Base-by-base conservation (phyloP, 2,329 filamentous ascomycete species). In the Aspergillus nomiae region DNA sequence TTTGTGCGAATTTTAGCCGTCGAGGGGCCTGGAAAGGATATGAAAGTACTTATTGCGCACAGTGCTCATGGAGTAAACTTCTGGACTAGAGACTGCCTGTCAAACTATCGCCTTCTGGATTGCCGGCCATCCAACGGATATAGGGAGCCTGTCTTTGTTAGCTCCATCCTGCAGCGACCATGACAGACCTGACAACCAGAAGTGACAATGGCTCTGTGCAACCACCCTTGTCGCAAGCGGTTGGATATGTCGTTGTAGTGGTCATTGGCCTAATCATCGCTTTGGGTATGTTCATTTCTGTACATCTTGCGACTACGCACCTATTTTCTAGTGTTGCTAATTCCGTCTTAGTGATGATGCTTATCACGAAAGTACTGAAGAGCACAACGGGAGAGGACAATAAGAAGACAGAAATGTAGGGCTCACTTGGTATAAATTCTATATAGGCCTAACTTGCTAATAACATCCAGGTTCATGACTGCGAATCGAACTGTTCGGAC, bases 401-500 rank as follows among this genome's bases (percentile, higher is more conserved):
- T 59, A 76, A 77, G 26, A 84, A 81, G 24, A 85, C 82, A 0
- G 84, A 86, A 69, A 86, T 84, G 82, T 78, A 70, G 21, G 59
- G 4, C 11, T 41, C 11, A 3, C 0, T 11, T 7, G 4, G 12
- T 16, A 26, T 26, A 5, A 5, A 28, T 28, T 48, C 21, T 16
- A 12, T 24, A 4, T 36, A n/a, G n/a, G n/a, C n/a, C n/a, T 24
- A 53, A 4, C 30, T 26, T 46, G 28, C 46, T 45, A 30, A 56
- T 46, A 1, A 56, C 16, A 2, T 7, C 21, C 55, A 80, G 77
- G 77, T 85, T 85, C 68, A 85, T 85, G 79, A 83, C 82, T 0
- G 84, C 84, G 2, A 85, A 86, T 59, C 79, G 83, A 5, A 79
- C 76, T 10, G 82, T 86, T 0, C 78, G 81, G 1, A 83, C 83